phyloP scores from a whole-genome alignment of 2,329 filamentous ascomycete genomes.

The Cercospora janseana region DNA sequence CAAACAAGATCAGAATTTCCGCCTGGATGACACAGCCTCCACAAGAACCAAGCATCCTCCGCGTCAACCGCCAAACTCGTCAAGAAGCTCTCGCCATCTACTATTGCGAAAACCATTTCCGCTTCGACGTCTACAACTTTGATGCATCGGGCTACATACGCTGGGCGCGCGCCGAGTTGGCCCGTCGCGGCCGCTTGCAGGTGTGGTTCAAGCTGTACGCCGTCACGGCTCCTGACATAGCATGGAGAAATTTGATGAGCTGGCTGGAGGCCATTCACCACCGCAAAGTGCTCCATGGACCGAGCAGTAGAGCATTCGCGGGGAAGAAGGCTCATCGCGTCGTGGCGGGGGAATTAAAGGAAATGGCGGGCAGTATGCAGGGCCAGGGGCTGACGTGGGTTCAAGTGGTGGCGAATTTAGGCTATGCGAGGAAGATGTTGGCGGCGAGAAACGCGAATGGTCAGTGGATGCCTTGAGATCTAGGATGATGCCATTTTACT shows the following conservation, averaged over 20 bases:
- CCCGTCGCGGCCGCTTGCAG: neutral
- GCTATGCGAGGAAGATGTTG: slow-evolving; percentile 6
- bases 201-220: slow-evolving; percentile 11
- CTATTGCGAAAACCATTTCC: slow-evolving; percentile 24
- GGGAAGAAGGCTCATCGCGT: slow-evolving; percentile 6
- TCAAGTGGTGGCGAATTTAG: neutral
- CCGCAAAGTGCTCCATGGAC: neutral
- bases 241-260: slow-evolving; percentile 7
- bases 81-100: slow-evolving; percentile 18
- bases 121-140: slow-evolving; percentile 11
- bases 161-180: slow-evolving; percentile 1
- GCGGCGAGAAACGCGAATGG: neutral
- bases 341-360: slow-evolving; percentile 13
- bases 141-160: slow-evolving; percentile 5
- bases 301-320: neutral
- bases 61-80: slow-evolving; percentile 18
- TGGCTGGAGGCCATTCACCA: slow-evolving; percentile 8
- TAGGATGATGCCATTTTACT: too few relatives aligned
- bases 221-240: neutral
- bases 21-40: neutral
- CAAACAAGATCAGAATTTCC: slow-evolving; percentile 10
- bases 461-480: slow-evolving; percentile 4
- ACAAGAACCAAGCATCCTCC: slow-evolving; percentile 11
- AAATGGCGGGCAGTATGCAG: slow-evolving; percentile 6
- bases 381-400: neutral